Evolutionary conservation across 106 monocot species (phyloP).

Genomic region (Allium fistulosum): DNA sequence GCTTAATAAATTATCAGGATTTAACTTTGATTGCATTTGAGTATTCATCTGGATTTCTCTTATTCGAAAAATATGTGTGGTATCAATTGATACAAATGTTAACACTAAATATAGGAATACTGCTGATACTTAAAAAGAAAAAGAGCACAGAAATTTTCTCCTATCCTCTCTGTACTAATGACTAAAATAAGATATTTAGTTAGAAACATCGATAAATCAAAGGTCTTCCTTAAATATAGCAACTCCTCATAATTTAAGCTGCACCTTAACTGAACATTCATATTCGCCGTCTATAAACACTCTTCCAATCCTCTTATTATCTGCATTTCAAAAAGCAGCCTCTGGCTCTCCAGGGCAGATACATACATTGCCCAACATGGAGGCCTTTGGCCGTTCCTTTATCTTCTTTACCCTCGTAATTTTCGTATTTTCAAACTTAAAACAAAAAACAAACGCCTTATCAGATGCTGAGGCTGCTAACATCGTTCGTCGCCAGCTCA

Average conservation of each 20-base stretch:
- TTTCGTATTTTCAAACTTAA: background rate
- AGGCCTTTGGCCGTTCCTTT: constrained; percentile 14
- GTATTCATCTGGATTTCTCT: too few species aligned
- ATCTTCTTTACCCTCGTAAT: background rate
- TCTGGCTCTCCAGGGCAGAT: constrained; percentile 18
- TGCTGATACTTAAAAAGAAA: too few species aligned
- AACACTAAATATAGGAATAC: too few species aligned
- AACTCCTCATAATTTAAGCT: background rate
- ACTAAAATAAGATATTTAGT: too few species aligned
- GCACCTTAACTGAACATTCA: background rate
- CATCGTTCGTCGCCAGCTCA: constrained; percentile 32
- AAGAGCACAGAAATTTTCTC: too few species aligned
- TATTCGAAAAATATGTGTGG: too few species aligned
- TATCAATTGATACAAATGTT: too few species aligned
- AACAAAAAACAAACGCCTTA: background rate
- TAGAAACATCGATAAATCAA: too few species aligned
- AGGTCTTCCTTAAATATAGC: background rate
- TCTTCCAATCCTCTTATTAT: background rate
- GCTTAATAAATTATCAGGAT: too few species aligned
- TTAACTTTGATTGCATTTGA: too few species aligned
- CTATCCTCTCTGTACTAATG: too few species aligned
- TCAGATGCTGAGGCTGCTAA: constrained; percentile 21
- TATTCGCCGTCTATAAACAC: background rate
- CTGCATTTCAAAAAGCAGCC: constrained; percentile 1
- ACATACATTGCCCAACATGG: constrained; percentile 3